These are phyloP conservation scores for Exsudoporus floridanus DNA, from an alignment of 1,284 basidiomycete genomes.

Conservation along the genomic window DNA sequence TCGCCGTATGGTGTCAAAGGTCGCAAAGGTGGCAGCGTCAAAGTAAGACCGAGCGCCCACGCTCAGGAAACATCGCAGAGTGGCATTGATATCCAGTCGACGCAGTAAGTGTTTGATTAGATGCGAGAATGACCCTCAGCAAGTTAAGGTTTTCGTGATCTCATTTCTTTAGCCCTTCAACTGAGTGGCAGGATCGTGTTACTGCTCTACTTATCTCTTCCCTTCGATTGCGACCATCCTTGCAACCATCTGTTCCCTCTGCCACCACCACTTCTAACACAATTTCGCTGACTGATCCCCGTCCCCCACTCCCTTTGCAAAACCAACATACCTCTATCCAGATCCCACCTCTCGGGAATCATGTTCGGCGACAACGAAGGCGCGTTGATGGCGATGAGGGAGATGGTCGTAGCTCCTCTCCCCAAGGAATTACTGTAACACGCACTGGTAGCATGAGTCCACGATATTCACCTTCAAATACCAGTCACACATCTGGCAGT, in stretches of 20 bases:
- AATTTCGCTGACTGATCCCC: slow-evolving; percentile 19
- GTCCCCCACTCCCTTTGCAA: slow-evolving; percentile 1
- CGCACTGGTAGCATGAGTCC: slow-evolving; percentile 22
- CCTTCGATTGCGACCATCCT: slow-evolving; percentile 9
- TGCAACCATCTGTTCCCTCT: slow-evolving; percentile 1
- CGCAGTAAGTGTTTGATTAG: slow-evolving; percentile 48
- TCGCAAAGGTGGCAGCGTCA: slow-evolving; percentile 41
- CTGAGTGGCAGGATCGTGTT: slow-evolving; percentile 77
- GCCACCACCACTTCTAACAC: slow-evolving; percentile 6
- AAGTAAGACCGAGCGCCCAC: slow-evolving; percentile 28
- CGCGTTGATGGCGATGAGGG: slow-evolving; percentile 24
- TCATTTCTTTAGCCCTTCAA: slow-evolving; percentile 56
- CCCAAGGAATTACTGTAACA: neutral
- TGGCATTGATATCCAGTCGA: slow-evolving; percentile 46
- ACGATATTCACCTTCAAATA: slow-evolving; percentile 19
- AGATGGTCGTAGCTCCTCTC: slow-evolving; percentile 9
- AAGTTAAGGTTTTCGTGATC: neutral
- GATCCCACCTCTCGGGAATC: slow-evolving; percentile 8
- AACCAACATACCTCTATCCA: slow-evolving; percentile 15
- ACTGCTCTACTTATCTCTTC: slow-evolving; percentile 41
- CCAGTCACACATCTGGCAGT: slow-evolving; percentile 12
- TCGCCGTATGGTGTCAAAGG: slow-evolving; percentile 74
- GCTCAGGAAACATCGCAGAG: slow-evolving; percentile 25
- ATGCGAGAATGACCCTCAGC: neutral
- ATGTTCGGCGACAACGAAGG: slow-evolving; percentile 35